Evolutionary conservation across 306 rosid species (phyloP), one percentile per base, ranked within the genome.

Genomic region (Corylus americana): DNA sequence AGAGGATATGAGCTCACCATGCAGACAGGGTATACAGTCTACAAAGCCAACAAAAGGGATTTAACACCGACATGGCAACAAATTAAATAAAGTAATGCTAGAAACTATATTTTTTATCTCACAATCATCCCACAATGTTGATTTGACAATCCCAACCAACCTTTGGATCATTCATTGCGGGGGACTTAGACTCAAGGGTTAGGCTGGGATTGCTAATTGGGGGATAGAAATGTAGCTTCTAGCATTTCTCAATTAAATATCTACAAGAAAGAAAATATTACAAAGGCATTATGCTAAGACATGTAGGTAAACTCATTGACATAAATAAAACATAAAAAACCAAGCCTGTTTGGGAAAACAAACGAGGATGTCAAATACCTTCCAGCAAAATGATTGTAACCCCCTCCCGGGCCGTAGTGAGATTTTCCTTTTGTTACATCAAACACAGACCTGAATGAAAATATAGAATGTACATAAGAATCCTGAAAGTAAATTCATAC

Each of bases 331-430:
- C 58, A 6, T 17, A 54, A 5, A 5, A 13, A 17, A 16, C 20
- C 8, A 54, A 54, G 58, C 58, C 58, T 18, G 10, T 42, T 42
- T 42, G 8, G 45, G 45, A 42, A 42, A 42, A 42, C 45, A 42
- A 42, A 58, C 31, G 22, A 22, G 18, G 3, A 10, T 27, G 42
- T 62, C 17, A 62, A 62, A 75, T 79, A 85, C 98, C 97, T 94
- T 92, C 98, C 98, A 76, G 98, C 67, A 88, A 94, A 94, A 85
- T 94, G 98, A 89, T 83, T 86, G 82, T 94, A 94, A 8, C 97
- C 97, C 68, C 98, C 98, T 82, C 95, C 95, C 71, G 77, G 69
- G 66, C 98, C 98, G 73, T 94, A 94, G 80, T 94, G 97, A 85
- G 97, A 85, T 85, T 91, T 94, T 50, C 98, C 97, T 83, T 94